Evolutionary conservation across 2,329 filamentous ascomycete species (phyloP), one percentile per base, ranked within the genome.

Genomic region (Apiospora malaysiana): DNA sequence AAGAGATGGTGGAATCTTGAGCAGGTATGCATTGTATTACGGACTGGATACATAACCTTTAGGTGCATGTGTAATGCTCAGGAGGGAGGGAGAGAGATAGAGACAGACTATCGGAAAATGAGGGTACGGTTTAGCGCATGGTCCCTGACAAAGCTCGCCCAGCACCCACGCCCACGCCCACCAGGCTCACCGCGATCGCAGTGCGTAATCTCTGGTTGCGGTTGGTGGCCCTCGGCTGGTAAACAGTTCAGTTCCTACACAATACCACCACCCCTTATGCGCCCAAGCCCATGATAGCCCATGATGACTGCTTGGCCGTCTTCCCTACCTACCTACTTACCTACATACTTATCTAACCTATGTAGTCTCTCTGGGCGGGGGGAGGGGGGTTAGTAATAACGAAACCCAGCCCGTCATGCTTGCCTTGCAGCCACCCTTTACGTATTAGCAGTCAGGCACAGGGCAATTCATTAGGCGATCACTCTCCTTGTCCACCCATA

Each of bases 1-100:
- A 63, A 63, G 56, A 63, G 56, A 63, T 40, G 56, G 40, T 63
- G 56, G 32, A 63, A 63, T 63, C 56, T 63, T 40, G 56, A 63
- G 40, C 27, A n/a, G n/a, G n/a, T n/a, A 40, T 40, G 56, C 56
- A 63, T 63, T 40, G 56, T 32, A 63, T 63, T 40, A 40, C 51
- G 51, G 51, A 37, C 51, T 32, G 32, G 32, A 32, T 6, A 27
- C n/a, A n/a, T n/a, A 37, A 14, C 51, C 21, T 59, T 59, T 40
- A 23, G 32, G 56, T 18, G 56, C 56, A 63, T 63, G 56, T 40
- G 12, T 14, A 63, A 63, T 63, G 21, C 8, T n/a, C 56, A 63
- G 32, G 56, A 63, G 32, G 14, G 16, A 63, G 42, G 16, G 42
- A 45, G 12, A 45, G 40, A 45, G 12, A 45, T 5, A 16, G 42